Conservation (phyloP, 108 stramenopile genomes). For the Chaetoceros muelleri region DNA sequence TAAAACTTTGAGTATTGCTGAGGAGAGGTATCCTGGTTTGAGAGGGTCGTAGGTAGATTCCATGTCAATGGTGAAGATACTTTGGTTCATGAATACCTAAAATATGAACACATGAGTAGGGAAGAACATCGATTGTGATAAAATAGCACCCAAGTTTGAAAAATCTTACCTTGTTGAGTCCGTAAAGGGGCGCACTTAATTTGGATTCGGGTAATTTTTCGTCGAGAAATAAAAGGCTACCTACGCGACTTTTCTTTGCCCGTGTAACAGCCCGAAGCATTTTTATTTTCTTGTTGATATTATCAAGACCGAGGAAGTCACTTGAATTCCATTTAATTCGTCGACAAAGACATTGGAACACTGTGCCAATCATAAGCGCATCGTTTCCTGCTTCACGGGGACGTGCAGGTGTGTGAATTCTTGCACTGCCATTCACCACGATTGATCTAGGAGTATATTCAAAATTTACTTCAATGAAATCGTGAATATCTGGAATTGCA, state of each 20-base stretch:
- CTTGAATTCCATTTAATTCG: neutral
- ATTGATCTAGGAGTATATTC: neutral
- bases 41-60: neutral
- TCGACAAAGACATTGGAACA: neutral
- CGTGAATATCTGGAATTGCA: neutral
- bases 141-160: no score
- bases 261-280: neutral
- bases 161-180: neutral
- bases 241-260: neutral
- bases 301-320: neutral
- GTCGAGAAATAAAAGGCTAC: neutral
- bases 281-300: neutral
- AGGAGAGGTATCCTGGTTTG: neutral
- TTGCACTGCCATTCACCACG: neutral
- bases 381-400: neutral
- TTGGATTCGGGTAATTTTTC: neutral
- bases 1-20: neutral
- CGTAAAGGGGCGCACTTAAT: neutral
- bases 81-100: neutral
- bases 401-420: neutral
- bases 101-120: no score
- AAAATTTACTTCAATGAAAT: neutral
- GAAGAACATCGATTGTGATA: no score
- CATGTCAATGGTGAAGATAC: neutral
- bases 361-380: neutral